Conservation (phyloP, 345 rosid genomes). For the Corymbia maculata region DNA sequence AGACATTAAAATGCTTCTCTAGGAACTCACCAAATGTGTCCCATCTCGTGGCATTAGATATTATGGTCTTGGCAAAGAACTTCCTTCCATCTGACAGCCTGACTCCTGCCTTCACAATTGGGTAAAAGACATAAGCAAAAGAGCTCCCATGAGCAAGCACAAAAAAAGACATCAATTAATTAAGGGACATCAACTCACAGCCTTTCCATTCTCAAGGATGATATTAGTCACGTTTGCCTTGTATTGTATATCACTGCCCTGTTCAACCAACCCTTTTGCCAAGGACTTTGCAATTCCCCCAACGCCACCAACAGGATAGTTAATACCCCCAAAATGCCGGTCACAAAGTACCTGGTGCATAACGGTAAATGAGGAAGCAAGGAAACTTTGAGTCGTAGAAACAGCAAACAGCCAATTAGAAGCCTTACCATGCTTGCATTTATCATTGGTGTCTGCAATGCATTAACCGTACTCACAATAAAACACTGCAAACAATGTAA, state of each 20-base stretch:
- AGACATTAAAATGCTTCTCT: neutral
- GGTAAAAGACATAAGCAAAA: neutral
- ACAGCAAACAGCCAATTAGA: neutral
- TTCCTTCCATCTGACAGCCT: slow-evolving; percentile 82
- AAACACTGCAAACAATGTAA: slow-evolving; percentile 61
- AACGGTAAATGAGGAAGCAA: neutral
- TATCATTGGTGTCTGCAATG: slow-evolving; percentile 90
- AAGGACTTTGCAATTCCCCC: slow-evolving; percentile 87
- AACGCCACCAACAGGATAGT: slow-evolving; percentile 93
- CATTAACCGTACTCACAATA: slow-evolving; percentile 88
- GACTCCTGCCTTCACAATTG: slow-evolving; percentile 64
- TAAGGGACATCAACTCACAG: slow-evolving; percentile 40
- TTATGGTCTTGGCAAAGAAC: slow-evolving; percentile 58
- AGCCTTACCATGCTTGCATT: slow-evolving; percentile 83
- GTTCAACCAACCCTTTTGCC: slow-evolving; percentile 66
- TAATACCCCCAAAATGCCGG: slow-evolving; percentile 95
- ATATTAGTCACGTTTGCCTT: slow-evolving; percentile 70
- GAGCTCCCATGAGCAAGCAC: neutral
- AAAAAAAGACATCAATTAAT: neutral
- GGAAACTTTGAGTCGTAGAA: neutral
- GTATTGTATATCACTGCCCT: slow-evolving; percentile 81
- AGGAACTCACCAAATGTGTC: slow-evolving; percentile 83
- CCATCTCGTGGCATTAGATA: slow-evolving; percentile 99
- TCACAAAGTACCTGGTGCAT: slow-evolving; percentile 79
- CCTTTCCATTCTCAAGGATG: slow-evolving; percentile 69